A percentile compares a stretch with the other conserved stretches of the same genome.
Evolutionary conservation across 768 basidiomycete species (phyloP).

Genomic region (Nidularia pulvinata): DNA sequence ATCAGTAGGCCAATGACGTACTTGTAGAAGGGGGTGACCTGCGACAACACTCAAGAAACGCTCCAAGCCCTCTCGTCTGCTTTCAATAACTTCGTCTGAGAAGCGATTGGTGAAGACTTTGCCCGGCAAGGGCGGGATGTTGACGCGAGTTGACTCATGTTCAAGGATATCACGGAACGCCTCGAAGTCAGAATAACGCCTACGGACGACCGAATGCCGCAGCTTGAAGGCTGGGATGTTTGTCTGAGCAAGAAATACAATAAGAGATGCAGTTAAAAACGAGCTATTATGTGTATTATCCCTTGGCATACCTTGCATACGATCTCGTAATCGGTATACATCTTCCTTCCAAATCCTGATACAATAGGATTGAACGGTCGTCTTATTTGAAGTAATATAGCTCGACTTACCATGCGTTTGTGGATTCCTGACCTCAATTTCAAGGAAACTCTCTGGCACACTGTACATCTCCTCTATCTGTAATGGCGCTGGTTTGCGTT

Average conservation of each 20-base stretch:
- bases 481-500: slow-evolving; percentile 15
- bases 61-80: slow-evolving; percentile 89
- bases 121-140: slow-evolving; percentile 96
- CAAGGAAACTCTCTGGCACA: slow-evolving; percentile 94
- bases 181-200: slow-evolving; percentile 93
- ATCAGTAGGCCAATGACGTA: slow-evolving; percentile 24
- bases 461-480: slow-evolving; percentile 99
- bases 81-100: slow-evolving; percentile 96
- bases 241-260: slow-evolving; percentile 51
- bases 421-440: slow-evolving; percentile 97
- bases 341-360: slow-evolving; percentile 92
- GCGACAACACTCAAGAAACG: slow-evolving; percentile 96
- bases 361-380: slow-evolving; percentile 3
- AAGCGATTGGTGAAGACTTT: slow-evolving; percentile 99
- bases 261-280: background rate
- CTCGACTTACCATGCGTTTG: slow-evolving; percentile 85
- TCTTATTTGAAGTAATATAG: background rate
- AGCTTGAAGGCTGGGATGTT: slow-evolving; percentile 99
- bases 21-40: slow-evolving; percentile 96
- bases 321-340: slow-evolving; percentile 99
- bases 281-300: background rate
- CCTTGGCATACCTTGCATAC: slow-evolving; percentile 79
- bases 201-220: slow-evolving; percentile 85
- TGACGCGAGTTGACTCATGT: slow-evolving; percentile 95
- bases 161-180: slow-evolving; percentile 98